Base-by-base conservation (phyloP, 352 stramenopile species). In the Globisporangium viniferum region DNA sequence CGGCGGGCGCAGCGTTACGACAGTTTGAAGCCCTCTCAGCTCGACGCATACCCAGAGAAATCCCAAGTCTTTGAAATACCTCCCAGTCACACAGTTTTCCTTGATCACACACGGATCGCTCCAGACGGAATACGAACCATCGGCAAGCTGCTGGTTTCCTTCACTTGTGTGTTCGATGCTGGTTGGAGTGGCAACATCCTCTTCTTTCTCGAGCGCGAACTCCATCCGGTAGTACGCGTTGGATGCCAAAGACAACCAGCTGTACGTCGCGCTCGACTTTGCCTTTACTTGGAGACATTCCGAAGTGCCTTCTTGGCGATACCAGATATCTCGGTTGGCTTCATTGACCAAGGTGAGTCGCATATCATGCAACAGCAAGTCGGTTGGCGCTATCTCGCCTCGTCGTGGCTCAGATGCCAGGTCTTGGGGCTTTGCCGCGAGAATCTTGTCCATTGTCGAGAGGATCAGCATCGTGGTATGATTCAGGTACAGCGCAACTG, bases 41-140 rank as follows among this genome's bases (percentile, higher is more conserved):
- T 89, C 75, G 7, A 93, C 81, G 29, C 74, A 75, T 48, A 93
- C 54, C 87, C 87, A 95, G 46, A 93, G 65, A 65, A 91, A 91
- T 5, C 87, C 87, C 20, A 66, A 60, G 10, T 67, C 67, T 12
- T 49, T 39, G 60, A 91, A 88, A 46, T 82, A 89, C 29, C 85
- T 76, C 20, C 81, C 83, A 31, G 77, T 86, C 12, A 90, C 82
- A 31, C 64, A 56, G 58, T 84, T 88, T 4, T 87, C 79, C 46
- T 87, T 88, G 39, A 92, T 80, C 53, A 72, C 74, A 51, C 82
- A 92, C 8, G 86, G 83, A 68, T 91, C 86, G 35, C 77, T 91
- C 85, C 85, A 93, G 15, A 55, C 24, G 0, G 57, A 55, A 53
- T 83, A 71, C 2, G 18, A 2, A 8, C 27, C n/a, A 60, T 65